phyloP scores from a whole-genome alignment of 2,329 filamentous ascomycete species.

The Penicillium sp. region DNA sequence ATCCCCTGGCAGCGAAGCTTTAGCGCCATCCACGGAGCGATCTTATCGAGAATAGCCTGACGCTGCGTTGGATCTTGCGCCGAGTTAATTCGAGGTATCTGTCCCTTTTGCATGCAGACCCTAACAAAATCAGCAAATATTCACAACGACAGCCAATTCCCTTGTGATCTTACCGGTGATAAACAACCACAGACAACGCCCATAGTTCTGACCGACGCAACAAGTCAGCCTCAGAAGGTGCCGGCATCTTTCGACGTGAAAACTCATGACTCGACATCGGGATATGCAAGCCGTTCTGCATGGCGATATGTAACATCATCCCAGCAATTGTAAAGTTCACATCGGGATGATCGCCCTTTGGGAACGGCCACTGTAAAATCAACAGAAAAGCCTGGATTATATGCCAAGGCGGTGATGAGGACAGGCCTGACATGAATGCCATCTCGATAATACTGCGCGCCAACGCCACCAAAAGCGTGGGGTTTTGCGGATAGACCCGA shows the following conservation, averaged over 20 bases:
- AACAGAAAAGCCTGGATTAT: constrained; percentile 41
- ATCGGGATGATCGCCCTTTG: constrained; percentile 37
- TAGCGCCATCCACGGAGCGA: constrained; percentile 35
- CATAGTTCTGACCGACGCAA: constrained; percentile 41
- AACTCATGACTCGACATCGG: constrained; percentile 47
- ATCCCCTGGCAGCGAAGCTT: constrained; percentile 42
- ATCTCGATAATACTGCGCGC: constrained; percentile 36
- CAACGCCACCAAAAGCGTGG: constrained; percentile 38
- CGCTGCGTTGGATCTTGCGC: constrained; percentile 39
- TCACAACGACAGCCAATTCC: not conserved
- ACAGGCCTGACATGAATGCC: constrained; percentile 36
- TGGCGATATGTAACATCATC: constrained; percentile 43
- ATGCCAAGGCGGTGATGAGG: constrained; percentile 32
- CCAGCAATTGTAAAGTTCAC: constrained; percentile 39
- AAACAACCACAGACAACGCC: constrained; percentile 42
- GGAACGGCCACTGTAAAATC: constrained; percentile 44
- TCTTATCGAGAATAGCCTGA: constrained; percentile 34
- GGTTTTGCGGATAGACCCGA: constrained; percentile 40
- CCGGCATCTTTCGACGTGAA: constrained; percentile 33
- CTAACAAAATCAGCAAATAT: constrained; percentile 18
- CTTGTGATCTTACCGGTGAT: constrained; percentile 36
- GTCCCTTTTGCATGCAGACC: constrained; percentile 41
- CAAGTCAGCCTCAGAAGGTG: constrained; percentile 36
- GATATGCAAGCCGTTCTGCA: constrained; percentile 46
- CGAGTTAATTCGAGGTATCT: constrained; percentile 34